These are phyloP conservation scores for Lipomyces yamadae DNA, from an alignment of 805 yeast genomes.

Conservation along the genomic window DNA sequence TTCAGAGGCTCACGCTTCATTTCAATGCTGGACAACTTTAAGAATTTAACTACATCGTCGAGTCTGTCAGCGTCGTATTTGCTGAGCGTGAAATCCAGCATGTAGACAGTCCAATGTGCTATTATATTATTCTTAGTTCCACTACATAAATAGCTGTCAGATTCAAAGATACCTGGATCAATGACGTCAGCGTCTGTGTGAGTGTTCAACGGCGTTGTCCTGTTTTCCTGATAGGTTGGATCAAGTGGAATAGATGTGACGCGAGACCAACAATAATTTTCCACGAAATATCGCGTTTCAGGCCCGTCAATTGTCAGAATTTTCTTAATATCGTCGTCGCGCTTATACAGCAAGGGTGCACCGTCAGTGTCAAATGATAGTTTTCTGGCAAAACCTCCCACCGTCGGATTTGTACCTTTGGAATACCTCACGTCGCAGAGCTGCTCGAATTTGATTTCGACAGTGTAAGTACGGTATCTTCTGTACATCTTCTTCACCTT, in stretches of 20 bases:
- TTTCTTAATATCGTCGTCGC: conserved; percentile 5
- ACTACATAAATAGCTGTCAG: not conserved
- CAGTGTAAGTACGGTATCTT: not conserved
- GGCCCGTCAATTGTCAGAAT: not conserved
- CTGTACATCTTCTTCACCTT: not conserved
- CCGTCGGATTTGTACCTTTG: conserved; percentile 1
- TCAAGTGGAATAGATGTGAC: conserved; percentile 3
- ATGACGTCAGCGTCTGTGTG: not conserved
- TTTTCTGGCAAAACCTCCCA: not conserved
- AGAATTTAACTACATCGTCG: conserved; percentile 6
- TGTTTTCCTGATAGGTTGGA: not conserved
- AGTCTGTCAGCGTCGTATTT: not conserved
- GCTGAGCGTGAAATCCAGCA: conserved; percentile 5
- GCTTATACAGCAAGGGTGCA: not conserved
- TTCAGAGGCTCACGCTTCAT: conserved; percentile 1
- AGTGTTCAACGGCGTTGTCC: not conserved
- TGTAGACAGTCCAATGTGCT: conserved; percentile 9
- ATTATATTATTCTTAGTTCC: not conserved
- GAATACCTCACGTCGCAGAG: conserved; percentile 1
- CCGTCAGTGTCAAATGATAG: not conserved
- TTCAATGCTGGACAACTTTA: not conserved
- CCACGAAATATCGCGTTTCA: not conserved
- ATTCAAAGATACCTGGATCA: not conserved
- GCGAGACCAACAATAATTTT: conserved; percentile 8
- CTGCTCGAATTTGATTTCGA: conserved; percentile 5